Evolutionary conservation across 257 asterid genomes (phyloP), one percentile per base, ranked within the genome.

Genomic region (Verbena officinalis): DNA sequence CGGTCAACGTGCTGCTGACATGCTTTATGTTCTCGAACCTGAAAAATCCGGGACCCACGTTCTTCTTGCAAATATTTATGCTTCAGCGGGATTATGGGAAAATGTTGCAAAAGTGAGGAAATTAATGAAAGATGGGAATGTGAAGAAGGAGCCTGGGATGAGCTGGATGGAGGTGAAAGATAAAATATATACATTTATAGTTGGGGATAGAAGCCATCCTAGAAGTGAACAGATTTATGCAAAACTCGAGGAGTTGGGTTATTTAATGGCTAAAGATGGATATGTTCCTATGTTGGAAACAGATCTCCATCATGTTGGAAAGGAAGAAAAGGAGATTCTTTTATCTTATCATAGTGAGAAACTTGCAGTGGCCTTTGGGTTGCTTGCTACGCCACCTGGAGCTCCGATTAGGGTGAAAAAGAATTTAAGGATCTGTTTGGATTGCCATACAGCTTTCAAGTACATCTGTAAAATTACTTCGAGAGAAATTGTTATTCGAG

Each of bases 141-240:
- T 86, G 77, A 89, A 87, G 80, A 89, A 89, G 76, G 97, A 89
- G 64, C 97, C 97, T 0, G 95, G 91, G 49, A 67, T 89, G 86
- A 89, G 97, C 75, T 89, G 97, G 97, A 70, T 87, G 67, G 97
- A 89, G 81, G 84, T 86, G 31, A 86, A 85, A 70, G 84, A 78
- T 55, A 67, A 67, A 46, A 78, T 89, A 49, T 65, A 81, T 82
- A 84, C 94, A 0, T 89, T 89, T 51, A 75, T 75, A 51, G 97
- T 83, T n/a, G 97, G 95, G 64, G 95, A 89, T 55, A 69, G 81
- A 66, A 85, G 75, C 65, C 87, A 87, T 63, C 62, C 77, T 31
- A 77, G 82, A 65, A 87, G 81, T 70, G 73, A 69, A 13, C 86
- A 83, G 59, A 84, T 87, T 54, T 89, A 89, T 53, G 79, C 56